A percentile compares a stretch with the other conserved stretches of the same genome.
Evolutionary conservation across 2,329 filamentous ascomycete genomes (phyloP).

Genomic region (Claviceps spartinae): DNA sequence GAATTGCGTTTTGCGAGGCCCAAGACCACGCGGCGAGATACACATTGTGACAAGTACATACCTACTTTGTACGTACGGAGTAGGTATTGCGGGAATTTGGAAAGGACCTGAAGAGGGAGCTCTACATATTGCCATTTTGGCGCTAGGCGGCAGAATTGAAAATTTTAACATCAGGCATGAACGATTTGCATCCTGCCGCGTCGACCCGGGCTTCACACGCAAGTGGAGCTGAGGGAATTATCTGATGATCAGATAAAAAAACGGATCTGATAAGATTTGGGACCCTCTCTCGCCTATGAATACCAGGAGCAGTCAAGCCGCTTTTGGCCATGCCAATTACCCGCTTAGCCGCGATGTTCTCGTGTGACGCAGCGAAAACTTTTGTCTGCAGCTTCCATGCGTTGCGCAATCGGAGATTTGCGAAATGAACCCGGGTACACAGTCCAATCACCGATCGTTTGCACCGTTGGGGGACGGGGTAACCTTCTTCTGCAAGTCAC

Average conservation of each 20-base stretch:
- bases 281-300: too few species aligned
- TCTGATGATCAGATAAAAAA: conserved; percentile 44
- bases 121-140: not conserved
- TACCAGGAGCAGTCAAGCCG: not conserved
- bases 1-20: too few species aligned
- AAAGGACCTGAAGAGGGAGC: not conserved
- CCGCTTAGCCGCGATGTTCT: not conserved
- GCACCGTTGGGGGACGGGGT: too few species aligned
- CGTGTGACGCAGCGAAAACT: not conserved
- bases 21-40: too few species aligned
- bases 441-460: too few species aligned
- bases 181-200: not conserved
- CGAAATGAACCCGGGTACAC: too few species aligned
- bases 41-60: too few species aligned
- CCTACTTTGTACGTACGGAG: too few species aligned
- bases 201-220: not conserved
- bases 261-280: conserved; percentile 26
- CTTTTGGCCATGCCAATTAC: not conserved
- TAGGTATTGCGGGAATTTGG: too few species aligned
- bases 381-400: not conserved
- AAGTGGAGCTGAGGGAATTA: conserved; percentile 29
- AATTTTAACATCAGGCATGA: not conserved
- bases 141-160: not conserved
- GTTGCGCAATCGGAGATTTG: not conserved
- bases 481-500: too few species aligned